Evolutionary conservation across 352 stramenopile species (phyloP), one percentile per base, ranked within the genome.

Genomic region (Globisporangium takayamanum): DNA sequence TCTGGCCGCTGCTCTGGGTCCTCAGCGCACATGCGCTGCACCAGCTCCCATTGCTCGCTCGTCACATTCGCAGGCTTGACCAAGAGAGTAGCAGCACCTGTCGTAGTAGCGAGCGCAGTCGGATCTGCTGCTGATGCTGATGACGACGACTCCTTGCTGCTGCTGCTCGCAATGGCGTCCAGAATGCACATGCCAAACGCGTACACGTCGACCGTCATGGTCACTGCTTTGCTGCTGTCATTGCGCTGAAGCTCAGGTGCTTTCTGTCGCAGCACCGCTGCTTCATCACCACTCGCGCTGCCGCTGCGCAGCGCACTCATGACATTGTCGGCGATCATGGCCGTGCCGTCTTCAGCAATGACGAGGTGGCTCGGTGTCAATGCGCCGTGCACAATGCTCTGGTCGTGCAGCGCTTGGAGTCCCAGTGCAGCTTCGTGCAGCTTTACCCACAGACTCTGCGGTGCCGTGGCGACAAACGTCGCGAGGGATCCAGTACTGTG

Each of bases 301-400:
- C 11, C 37, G 15, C 33, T 47, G 20, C 30, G 46, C 20, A 49
- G 22, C 3, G 10, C 15, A 0, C 6, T 30, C 46, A 54, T 6
- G 36, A 60, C n/a, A 12, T 53, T 53, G 16, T 60, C 55, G 1
- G n/a, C 11, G 33, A 60, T 53, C 20, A 54, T 60, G 20, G 36
- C 46, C 1, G 16, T 37, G 30, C 46, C 46, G 22, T 41, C 36
- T 10, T 12, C n/a, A n/a, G 41, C 14, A n/a, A 54, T 33, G 20
- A 54, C 15, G 39, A 60, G 33, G 33, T n/a, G 25, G 16, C 30
- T 48, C 5, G 45, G 18, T 6, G 12, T 44, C 22, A 60, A 10
- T 7, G 22, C 18, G 1, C 22, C 33, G 30, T 60, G 55, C 8
- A 49, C 22, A 18, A 60, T 14, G 20, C 44, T 25, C 5, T 49